These are phyloP conservation scores for Trichosporon faecale DNA, from an alignment of 1,284 basidiomycete species.

Conservation along the genomic window DNA sequence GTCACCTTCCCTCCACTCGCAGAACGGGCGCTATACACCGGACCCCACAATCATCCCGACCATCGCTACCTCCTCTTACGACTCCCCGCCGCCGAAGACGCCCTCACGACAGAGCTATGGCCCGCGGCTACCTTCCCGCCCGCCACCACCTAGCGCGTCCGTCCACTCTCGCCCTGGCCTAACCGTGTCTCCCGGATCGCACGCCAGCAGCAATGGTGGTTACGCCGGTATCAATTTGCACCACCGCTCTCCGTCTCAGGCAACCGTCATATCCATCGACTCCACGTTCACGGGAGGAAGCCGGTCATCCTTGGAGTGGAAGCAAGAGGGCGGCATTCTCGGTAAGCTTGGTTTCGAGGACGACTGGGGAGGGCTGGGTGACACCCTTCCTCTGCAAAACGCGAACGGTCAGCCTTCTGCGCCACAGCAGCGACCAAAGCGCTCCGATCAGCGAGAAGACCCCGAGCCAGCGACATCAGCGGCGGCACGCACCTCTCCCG, in stretches of 20 bases:
- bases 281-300: constrained; percentile 21
- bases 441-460: constrained; percentile 4
- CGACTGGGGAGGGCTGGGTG: constrained; percentile 15
- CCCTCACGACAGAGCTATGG: constrained; percentile 8
- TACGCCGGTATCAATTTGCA: background rate
- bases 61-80: constrained; percentile 1
- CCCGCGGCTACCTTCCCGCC: background rate
- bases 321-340: constrained; percentile 22
- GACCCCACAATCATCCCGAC: constrained; percentile 4
- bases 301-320: constrained; percentile 17
- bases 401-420: constrained; percentile 4
- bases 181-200: background rate
- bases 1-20: background rate
- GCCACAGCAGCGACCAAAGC: constrained; percentile 2
- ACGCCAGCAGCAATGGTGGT: background rate
- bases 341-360: constrained; percentile 25
- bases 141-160: background rate
- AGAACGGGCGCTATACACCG: constrained; percentile 2
- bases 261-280: constrained; percentile 21
- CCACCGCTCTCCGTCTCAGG: constrained; percentile 12
- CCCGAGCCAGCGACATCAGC: background rate
- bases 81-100: background rate
- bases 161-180: constrained; percentile 7
- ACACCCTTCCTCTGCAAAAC: background rate
- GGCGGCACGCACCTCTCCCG: constrained; percentile 3